Evolutionary conservation across 129 eudicot genomes (phyloP).

Genomic region (Arctium lappa): DNA sequence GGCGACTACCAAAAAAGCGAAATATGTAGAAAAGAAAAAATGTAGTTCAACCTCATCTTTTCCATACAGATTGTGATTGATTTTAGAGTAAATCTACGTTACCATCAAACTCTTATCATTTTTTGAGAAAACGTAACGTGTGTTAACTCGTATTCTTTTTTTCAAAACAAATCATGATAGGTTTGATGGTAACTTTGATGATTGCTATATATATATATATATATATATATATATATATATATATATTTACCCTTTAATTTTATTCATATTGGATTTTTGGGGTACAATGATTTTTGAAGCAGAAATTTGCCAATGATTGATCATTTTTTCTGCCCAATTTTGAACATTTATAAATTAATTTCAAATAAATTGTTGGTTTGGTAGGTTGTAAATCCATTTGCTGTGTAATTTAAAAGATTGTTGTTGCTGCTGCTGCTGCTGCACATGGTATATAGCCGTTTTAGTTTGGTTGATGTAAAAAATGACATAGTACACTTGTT

Average conservation of each 20-base stretch:
- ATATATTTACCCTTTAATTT: not conserved
- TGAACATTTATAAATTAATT: no score
- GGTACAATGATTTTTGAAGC: not conserved
- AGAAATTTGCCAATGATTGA: not conserved
- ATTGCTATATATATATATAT: not conserved
- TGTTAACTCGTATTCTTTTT: no score
- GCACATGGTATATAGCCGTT: no score
- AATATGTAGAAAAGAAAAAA: constrained; percentile 32
- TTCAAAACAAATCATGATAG: not conserved
- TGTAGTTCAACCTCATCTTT: not conserved
- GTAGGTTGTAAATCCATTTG: not conserved
- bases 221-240: not conserved
- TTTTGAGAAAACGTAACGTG: no score
- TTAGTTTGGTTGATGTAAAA: no score
- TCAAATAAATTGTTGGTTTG: not conserved
- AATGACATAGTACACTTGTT: not conserved
- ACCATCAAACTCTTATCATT: not conserved
- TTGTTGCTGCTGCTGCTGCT: no score
- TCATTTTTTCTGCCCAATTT: not conserved
- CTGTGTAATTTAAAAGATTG: no score
- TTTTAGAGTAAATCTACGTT: not conserved
- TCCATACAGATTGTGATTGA: not conserved
- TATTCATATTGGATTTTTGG: not conserved
- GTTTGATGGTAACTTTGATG: not conserved
- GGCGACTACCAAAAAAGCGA: constrained; percentile 40